Evolutionary conservation across 1,284 basidiomycete species (phyloP), one percentile per base, ranked within the genome.

Genomic region (Tilletia horrida): DNA sequence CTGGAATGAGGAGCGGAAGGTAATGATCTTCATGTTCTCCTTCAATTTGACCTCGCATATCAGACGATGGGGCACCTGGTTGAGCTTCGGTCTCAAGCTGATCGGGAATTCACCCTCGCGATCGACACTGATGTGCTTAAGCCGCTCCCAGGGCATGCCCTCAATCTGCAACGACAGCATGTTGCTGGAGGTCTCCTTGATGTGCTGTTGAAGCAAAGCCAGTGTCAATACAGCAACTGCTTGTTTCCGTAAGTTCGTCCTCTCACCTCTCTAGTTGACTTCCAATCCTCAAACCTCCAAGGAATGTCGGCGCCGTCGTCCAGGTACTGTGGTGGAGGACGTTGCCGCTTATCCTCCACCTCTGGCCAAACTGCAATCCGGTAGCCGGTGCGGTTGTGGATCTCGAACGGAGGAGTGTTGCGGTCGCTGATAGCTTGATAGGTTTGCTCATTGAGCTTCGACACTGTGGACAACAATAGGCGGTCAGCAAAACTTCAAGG

Each of bases 241-340:
- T 16, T 4, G 44, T 23, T 11, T 23, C n/a, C 47, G 18, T n/a
- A n/a, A 11, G 47, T 25, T 48, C 47, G 18, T 7, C 21, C 18
- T 11, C 63, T 48, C 31, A 64, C 63, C 29, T 99, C 96, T 80
- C 96, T 89, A 84, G 92, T 90, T 8, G 89, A 89, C 82, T 90
- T 91, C 90, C 93, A 95, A 77, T 98, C 95, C 80, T 97, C 93
- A 77, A 99, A 98, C 67, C 93, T 86, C 96, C 96, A 99, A 63
- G 97, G 95, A 16, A 92, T 85, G 1, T 87, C 88, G 72, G 90
- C 86, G 55, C 90, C 90, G 72, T 94, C 88, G 14, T 84, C 84
- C 2, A 87, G 76, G 25, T 82, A 75, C 66, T 84, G 84, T 23
- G 83, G 59, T 1, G 68, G 50, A 0, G 65, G 55, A 63, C 76